Conservation (phyloP, 1,139 yeast species). For the Protomyces arabidopsidicola region DNA sequence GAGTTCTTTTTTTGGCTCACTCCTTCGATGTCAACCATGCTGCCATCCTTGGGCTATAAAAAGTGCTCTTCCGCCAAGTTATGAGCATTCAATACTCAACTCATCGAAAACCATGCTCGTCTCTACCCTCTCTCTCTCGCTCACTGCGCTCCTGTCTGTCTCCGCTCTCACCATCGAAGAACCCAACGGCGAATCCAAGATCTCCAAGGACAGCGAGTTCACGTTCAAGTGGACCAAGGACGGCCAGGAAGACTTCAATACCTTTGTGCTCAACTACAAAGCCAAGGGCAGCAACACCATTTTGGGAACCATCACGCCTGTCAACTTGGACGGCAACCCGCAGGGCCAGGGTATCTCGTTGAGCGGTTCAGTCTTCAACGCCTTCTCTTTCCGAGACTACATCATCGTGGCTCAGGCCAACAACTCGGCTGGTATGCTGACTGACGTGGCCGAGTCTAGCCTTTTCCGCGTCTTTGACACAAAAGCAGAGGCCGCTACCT, state of each 20-base stretch:
- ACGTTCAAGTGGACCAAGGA: background rate
- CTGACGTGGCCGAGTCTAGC: background rate
- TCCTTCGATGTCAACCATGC: no score
- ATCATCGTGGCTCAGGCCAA: background rate
- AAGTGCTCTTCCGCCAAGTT: no score
- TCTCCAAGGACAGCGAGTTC: background rate
- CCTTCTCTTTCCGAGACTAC: background rate
- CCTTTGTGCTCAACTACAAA: background rate
- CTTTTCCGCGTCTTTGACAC: background rate
- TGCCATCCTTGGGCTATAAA: no score
- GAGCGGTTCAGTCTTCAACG: background rate
- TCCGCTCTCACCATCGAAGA: background rate
- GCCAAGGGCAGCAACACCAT: background rate
- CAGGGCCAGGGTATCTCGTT: background rate
- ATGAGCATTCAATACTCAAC: no score
- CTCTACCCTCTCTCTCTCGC: background rate
- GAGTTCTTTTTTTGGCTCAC: no score
- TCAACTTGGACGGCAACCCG: background rate
- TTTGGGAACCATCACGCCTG: background rate
- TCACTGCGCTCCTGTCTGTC: background rate
- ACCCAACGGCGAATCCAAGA: background rate
- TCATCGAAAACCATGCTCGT: background rate
- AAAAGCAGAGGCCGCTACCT: background rate
- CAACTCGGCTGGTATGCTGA: background rate
- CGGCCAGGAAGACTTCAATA: background rate